Conservation (phyloP, 805 yeast genomes). For the Candida tibetensis region DNA sequence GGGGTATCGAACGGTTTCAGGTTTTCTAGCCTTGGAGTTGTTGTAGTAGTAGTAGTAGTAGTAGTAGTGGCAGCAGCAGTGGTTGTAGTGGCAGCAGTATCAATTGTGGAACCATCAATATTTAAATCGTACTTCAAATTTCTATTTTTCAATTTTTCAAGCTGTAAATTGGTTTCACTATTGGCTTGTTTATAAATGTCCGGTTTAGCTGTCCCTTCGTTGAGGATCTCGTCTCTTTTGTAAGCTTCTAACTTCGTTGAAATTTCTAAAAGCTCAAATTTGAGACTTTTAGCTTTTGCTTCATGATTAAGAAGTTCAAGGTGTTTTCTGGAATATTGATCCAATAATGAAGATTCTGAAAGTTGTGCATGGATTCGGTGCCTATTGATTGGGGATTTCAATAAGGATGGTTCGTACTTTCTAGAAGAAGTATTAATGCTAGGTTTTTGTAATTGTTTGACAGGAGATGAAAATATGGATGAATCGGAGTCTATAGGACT, state of each 20-base stretch:
- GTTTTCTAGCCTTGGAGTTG: slow-evolving; percentile 5
- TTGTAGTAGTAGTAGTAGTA: not conserved
- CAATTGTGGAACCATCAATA: not conserved
- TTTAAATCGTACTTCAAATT: not conserved
- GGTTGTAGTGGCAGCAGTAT: not conserved
- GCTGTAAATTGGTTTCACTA: slow-evolving; percentile 9
- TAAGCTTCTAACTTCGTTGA: slow-evolving; percentile 20
- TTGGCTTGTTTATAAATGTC: slow-evolving; percentile 11
- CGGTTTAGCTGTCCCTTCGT: not conserved
- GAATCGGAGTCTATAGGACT: not conserved
- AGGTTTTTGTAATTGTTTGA: too few relatives aligned
- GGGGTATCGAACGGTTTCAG: not conserved
- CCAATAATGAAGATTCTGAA: slow-evolving; percentile 14
- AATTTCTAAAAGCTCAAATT: slow-evolving; percentile 34
- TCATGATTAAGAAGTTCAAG: slow-evolving; percentile 50
- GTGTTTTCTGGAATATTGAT: slow-evolving; percentile 48
- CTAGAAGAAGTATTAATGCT: not conserved
- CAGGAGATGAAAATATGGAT: not conserved
- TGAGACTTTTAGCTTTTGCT: slow-evolving; percentile 32
- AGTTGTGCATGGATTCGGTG: slow-evolving; percentile 18
- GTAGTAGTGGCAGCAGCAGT: not conserved
- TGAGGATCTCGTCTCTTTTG: slow-evolving; percentile 12
- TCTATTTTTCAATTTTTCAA: slow-evolving; percentile 4
- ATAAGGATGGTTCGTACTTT: not conserved
- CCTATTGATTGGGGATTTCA: not conserved